phyloP scores from a whole-genome alignment of 352 stramenopile species.

The Globisporangium polare region DNA sequence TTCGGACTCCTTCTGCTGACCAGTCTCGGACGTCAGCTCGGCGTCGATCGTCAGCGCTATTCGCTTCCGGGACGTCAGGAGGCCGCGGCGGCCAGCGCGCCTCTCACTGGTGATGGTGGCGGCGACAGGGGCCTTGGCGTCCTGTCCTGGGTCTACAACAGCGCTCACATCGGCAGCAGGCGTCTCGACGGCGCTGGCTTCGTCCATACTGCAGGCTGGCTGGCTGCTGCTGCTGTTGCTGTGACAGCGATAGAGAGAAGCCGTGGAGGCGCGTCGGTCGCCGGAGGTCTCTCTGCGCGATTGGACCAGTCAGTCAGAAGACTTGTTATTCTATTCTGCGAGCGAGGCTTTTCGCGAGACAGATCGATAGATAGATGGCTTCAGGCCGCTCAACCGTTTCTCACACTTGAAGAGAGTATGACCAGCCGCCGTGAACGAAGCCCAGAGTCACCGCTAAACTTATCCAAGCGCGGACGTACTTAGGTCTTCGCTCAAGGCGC shows the following conservation, averaged over 20 bases:
- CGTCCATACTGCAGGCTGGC: constrained; percentile 2
- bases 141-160: not conserved
- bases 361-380: constrained; percentile 1
- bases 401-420: constrained; percentile 7
- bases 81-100: not conserved
- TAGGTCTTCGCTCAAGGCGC: not conserved
- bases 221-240: constrained; percentile 1
- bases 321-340: constrained; percentile 5
- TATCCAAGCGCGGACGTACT: not conserved
- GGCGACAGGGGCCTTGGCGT: not conserved
- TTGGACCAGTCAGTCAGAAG: constrained; percentile 4
- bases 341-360: not conserved
- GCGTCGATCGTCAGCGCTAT: constrained; percentile 16
- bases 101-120: not conserved
- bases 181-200: not conserved
- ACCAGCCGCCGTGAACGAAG: not conserved
- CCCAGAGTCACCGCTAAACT: constrained; percentile 1
- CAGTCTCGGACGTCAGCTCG: constrained; percentile 13
- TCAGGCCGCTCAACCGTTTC: constrained; percentile 3
- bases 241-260: constrained; percentile 4
- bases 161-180: not conserved
- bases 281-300: constrained; percentile 3
- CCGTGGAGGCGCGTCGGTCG: not conserved
- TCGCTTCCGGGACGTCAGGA: constrained; percentile 13
- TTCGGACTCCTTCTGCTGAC: constrained; percentile 7